Percentiles rank a stretch among this genome's conserved stretches.
phyloP scores from a whole-genome alignment of 2,329 filamentous ascomycete species.

The Geoglossum cookeanum region DNA sequence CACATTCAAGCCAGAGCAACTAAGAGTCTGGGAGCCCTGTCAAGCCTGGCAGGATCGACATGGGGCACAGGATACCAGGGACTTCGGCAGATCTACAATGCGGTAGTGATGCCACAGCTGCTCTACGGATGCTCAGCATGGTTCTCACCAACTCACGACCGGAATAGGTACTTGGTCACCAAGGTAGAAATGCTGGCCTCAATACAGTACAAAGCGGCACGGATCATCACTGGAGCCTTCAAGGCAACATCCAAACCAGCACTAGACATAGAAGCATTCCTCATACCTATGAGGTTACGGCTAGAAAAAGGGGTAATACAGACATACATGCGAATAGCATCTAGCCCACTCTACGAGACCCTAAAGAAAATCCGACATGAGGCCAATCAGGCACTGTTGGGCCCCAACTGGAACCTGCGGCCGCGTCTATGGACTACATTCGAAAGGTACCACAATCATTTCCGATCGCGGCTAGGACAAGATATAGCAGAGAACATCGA shows the following conservation, averaged over 20 bases:
- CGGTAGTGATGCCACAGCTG: constrained; percentile 15
- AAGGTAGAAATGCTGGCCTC: constrained; percentile 8
- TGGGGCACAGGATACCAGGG: constrained; percentile 10
- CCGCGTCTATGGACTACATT: background rate
- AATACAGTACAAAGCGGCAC: constrained; percentile 6
- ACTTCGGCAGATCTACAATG: constrained; percentile 14
- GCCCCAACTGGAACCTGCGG: background rate
- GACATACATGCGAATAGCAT: background rate
- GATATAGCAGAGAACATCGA: background rate
- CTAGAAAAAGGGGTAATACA: constrained; percentile 5
- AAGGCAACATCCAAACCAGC: constrained; percentile 12
- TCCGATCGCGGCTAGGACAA: no score
- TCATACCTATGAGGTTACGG: constrained; percentile 4
- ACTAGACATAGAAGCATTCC: constrained; percentile 11
- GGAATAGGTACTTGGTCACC: constrained; percentile 7
- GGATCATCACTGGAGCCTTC: constrained; percentile 11
- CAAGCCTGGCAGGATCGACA: constrained; percentile 8
- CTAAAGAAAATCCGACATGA: background rate
- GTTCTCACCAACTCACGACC: constrained; percentile 8
- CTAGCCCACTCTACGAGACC: background rate
- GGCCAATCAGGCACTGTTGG: background rate
- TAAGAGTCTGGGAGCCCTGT: constrained; percentile 9
- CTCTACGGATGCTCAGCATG: constrained; percentile 16
- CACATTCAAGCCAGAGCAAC: constrained; percentile 3
- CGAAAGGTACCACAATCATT: background rate